Evolutionary conservation across 1,139 yeast species (phyloP), one percentile per base, ranked within the genome.

Genomic region (Yamadazyma triangularis): DNA sequence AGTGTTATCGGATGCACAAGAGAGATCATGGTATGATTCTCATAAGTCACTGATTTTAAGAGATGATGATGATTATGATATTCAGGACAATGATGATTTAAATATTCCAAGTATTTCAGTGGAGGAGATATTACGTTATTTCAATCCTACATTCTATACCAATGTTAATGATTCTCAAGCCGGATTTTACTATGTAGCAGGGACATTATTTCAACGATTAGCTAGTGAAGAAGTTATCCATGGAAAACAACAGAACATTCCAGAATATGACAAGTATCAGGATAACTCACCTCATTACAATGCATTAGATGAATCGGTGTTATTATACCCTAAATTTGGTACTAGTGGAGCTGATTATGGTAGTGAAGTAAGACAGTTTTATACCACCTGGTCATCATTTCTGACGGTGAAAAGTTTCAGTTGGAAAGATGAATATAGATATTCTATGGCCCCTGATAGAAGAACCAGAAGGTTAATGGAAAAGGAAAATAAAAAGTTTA

Each of bases 11-110:
- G 96, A 91, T 55, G 82, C 95, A 0, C 95, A 88, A 47, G 97
- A 91, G 51, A 65, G 98, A 41, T 84, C 95, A 2, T 91, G 97
- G 97, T 91, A 91, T 50, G 97, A 91, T 51, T 67, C 86, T 0
- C 96, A 89, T 53, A 82, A 80, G 52, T 67, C 70, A 10, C 86
- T 77, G 55, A 85, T 79, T 24, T 58, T 79, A 36, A 64, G 75
- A 41, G 89, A 79, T 37, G 79, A 75, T 36, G 72, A 64, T 13
- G 74, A 69, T 20, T 60, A 57, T 26, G 60, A 56, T 11, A 40
- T 39, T 4, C 56, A 47, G 7, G 41, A 35, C 6, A 57, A 48
- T 5, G 63, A 60, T 24, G 54, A 58, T 45, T n/a, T n/a, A n/a
- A 18, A 9, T 18, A 52, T 65, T 7, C 76, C 77, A 2, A 65